Conservation (phyloP, 805 yeast genomes). For the Candida insectorum region DNA sequence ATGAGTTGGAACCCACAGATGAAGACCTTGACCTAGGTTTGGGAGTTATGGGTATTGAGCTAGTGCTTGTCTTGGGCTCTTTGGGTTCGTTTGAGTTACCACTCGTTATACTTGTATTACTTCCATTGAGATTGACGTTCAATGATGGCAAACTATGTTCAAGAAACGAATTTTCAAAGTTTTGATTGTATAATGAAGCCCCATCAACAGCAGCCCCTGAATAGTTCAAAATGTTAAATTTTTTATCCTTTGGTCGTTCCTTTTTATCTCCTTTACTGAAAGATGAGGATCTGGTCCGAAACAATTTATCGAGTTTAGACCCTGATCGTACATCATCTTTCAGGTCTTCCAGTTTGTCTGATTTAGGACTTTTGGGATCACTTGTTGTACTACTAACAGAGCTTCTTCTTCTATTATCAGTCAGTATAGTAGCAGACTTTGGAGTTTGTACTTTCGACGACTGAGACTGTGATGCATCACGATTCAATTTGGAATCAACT, state of each 20-base stretch:
- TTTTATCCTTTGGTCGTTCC: conserved; percentile 6
- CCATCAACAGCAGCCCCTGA: conserved; percentile 14
- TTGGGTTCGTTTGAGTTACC: conserved; percentile 7
- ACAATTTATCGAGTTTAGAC: conserved; percentile 11
- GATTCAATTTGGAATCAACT: too few relatives aligned
- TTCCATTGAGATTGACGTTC: conserved; percentile 5
- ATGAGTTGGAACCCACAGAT: conserved; percentile 12
- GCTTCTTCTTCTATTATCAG: not conserved
- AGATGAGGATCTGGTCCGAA: conserved; percentile 11
- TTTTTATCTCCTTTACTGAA: conserved; percentile 2
- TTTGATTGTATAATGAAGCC: conserved; percentile 6
- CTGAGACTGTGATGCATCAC: too few relatives aligned
- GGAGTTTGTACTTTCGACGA: not conserved
- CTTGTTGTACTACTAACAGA: not conserved
- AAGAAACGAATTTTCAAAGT: conserved; percentile 8
- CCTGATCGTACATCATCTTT: not conserved
- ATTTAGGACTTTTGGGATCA: not conserved
- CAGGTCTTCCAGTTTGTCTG: not conserved
- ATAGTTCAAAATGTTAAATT: conserved; percentile 11
- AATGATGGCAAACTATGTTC: not conserved
- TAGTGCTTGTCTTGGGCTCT: conserved; percentile 6
- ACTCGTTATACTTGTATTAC: not conserved
- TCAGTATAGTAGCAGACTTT: too few relatives aligned
- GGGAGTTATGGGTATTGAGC: conserved; percentile 5
- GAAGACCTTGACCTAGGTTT: conserved; percentile 11